These are phyloP conservation scores for Asterella californica DNA, from an alignment of 225 moss, liverwort and hornwort species.

Conservation along the genomic window DNA sequence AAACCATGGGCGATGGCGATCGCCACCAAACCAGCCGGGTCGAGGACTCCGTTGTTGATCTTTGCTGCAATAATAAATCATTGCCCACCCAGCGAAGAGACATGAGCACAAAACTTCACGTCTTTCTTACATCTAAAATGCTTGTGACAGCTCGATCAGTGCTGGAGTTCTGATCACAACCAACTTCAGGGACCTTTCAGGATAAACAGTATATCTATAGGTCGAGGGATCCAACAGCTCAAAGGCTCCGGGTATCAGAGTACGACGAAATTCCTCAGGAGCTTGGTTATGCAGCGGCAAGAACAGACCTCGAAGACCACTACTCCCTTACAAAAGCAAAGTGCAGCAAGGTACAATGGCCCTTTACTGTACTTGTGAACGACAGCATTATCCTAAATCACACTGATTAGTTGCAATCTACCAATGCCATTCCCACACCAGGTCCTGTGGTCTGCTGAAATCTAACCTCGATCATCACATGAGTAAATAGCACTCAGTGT, in stretches of 20 bases:
- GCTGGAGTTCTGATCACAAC: neutral
- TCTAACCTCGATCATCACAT: neutral
- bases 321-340: neutral
- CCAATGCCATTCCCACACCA: too few relatives aligned
- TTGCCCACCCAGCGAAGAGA: neutral
- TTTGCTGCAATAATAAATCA: constrained; percentile 35
- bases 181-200: too few relatives aligned
- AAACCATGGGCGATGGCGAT: constrained; percentile 77
- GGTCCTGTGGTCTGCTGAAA: too few relatives aligned
- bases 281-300: too few relatives aligned
- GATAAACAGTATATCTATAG: neutral
- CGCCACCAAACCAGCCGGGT: constrained; percentile 45
- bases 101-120: neutral
- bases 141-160: neutral
- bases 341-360: too few relatives aligned
- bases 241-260: too few relatives aligned
- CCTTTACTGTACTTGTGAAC: too few relatives aligned
- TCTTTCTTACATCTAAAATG: too few relatives aligned
- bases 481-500: too few relatives aligned
- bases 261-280: too few relatives aligned
- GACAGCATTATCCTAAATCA: too few relatives aligned
- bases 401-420: too few relatives aligned
- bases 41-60: constrained; percentile 24
- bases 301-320: neutral
- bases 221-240: neutral